Conservation (phyloP, 805 yeast species). For the Teunomyces gatunensis region DNA sequence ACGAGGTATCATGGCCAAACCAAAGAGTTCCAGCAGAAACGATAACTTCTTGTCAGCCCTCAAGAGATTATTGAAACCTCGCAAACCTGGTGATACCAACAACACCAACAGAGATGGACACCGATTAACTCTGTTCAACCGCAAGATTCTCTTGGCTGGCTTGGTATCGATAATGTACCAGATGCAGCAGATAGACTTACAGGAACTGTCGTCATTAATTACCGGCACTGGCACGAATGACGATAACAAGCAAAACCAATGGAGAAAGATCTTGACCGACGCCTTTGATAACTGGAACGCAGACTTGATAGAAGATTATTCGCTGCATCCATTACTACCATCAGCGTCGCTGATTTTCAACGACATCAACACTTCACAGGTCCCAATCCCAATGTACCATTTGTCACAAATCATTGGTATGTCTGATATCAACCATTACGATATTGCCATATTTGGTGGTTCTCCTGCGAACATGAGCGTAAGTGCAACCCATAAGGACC, state of each 20-base stretch:
- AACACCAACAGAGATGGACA: constrained; percentile 5
- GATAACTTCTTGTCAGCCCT: constrained; percentile 52
- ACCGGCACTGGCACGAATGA: constrained; percentile 15
- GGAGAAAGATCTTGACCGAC: constrained; percentile 70
- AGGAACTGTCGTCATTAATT: constrained; percentile 42
- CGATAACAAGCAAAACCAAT: constrained; percentile 40
- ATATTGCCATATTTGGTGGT: constrained; percentile 76
- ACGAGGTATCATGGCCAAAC: neutral
- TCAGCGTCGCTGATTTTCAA: constrained; percentile 11
- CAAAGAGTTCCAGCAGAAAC: constrained; percentile 7
- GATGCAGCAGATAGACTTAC: constrained; percentile 70
- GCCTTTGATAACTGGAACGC: constrained; percentile 71
- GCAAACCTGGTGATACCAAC: constrained; percentile 24
- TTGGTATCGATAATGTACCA: constrained; percentile 64
- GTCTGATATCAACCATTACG: constrained; percentile 70
- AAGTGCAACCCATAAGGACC: constrained; percentile 34
- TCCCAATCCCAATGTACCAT: constrained; percentile 58
- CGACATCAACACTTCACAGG: constrained; percentile 11
- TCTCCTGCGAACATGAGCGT: constrained; percentile 75
- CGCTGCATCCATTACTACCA: constrained; percentile 6
- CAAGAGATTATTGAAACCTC: constrained; percentile 55
- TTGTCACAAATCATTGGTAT: constrained; percentile 63
- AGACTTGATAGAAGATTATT: constrained; percentile 34
- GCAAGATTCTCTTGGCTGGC: constrained; percentile 65
- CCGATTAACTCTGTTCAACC: constrained; percentile 50